Percentiles rank a stretch among this genome's conserved stretches.
Evolutionary conservation across 2,329 filamentous ascomycete species (phyloP).

Genomic region (Knoxdaviesia proteae): DNA sequence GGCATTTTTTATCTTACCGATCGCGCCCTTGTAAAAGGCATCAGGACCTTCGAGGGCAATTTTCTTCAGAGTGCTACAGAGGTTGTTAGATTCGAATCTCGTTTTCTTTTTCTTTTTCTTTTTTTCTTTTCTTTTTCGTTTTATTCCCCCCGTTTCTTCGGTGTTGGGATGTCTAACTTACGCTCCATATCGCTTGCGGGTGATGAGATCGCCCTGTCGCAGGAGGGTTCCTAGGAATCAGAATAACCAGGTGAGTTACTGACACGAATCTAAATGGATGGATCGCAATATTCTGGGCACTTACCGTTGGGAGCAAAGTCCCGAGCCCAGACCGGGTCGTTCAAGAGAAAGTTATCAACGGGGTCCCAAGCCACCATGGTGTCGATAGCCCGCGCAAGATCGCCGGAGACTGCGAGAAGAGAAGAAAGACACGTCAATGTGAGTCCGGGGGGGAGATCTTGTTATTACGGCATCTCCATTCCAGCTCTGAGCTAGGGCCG

Average conservation of each 20-base stretch:
- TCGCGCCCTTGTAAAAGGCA: constrained; percentile 52
- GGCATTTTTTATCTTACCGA: constrained; percentile 18
- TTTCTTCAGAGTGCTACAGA: constrained; percentile 40
- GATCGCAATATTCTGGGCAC: background rate
- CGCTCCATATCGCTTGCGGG: constrained; percentile 55
- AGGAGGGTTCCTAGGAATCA: constrained; percentile 33
- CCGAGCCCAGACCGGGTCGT: constrained; percentile 60
- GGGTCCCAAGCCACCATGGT: constrained; percentile 7
- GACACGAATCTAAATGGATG: background rate
- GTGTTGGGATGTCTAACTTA: constrained; percentile 7
- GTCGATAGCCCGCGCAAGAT: constrained; percentile 55
- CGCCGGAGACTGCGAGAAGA: constrained; percentile 34
- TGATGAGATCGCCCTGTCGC: constrained; percentile 55
- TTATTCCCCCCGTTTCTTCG: too few species aligned
- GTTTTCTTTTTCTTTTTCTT: too few species aligned
- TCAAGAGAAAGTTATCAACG: constrained; percentile 41
- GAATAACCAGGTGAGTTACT: constrained; percentile 1
- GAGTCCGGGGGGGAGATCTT: constrained; percentile 7
- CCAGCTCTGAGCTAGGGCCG: background rate
- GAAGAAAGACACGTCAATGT: too few species aligned
- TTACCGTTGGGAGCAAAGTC: constrained; percentile 66
- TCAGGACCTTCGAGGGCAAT: constrained; percentile 56
- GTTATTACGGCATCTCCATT: constrained; percentile 4
- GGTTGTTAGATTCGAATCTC: too few species aligned
- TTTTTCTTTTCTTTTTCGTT: too few species aligned